phyloP scores from a whole-genome alignment of 441 rosid genomes.

The Pelargonium fulgidum region DNA sequence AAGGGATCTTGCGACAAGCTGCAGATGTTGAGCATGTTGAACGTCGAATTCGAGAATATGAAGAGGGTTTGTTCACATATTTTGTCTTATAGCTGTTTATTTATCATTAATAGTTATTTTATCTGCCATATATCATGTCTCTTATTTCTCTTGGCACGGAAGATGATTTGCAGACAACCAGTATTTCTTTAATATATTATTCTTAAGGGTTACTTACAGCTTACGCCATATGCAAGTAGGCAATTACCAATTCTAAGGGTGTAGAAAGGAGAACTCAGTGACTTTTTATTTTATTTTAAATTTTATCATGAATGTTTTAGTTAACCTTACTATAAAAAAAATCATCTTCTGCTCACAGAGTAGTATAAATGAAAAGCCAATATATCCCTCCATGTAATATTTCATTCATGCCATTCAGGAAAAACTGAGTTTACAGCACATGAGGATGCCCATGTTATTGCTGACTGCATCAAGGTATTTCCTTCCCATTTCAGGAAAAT shows the following conservation, averaged over 20 bases:
- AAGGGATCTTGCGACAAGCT: constrained; percentile 98
- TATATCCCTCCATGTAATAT: constrained; percentile 4
- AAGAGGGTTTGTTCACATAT: constrained; percentile 59
- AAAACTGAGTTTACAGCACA: constrained; percentile 55
- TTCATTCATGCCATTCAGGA: constrained; percentile 47
- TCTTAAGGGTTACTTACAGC: neutral
- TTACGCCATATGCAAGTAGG: neutral
- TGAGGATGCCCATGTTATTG: constrained; percentile 93
- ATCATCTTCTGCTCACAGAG: constrained; percentile 10
- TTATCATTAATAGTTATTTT: constrained; percentile 4
- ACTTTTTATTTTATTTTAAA: neutral
- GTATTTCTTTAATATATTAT: constrained; percentile 5
- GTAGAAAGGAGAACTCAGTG: neutral
- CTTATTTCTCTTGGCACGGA: constrained; percentile 8
- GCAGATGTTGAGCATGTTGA: constrained; percentile 98
- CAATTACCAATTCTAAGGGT: neutral
- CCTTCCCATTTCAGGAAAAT: constrained; percentile 16
- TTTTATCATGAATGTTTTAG: neutral
- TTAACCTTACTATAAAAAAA: neutral
- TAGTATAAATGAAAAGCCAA: constrained; percentile 12
- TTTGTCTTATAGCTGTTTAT: constrained; percentile 1
- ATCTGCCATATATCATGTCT: constrained; percentile 12
- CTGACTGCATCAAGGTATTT: constrained; percentile 89
- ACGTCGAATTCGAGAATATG: constrained; percentile 81
- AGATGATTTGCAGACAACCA: neutral